Evolutionary conservation across 139 green algal genomes (phyloP).

Genomic region (Medakamo hakoo): DNA sequence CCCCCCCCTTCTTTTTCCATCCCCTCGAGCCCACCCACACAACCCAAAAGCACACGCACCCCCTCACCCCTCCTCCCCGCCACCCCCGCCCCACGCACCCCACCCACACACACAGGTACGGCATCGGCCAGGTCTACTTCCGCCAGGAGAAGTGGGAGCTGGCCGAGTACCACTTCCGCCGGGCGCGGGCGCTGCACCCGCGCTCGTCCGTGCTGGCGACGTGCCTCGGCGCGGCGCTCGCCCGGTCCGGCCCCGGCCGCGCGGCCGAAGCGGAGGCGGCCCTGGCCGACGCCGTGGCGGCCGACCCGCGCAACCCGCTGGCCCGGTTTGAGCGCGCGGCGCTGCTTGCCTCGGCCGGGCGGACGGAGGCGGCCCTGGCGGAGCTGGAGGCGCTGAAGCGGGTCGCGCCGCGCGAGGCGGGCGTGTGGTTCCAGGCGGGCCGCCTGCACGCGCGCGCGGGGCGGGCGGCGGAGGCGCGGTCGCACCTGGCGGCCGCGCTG

Average conservation of each 20-base stretch:
- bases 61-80: background rate
- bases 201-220: conserved; percentile 72
- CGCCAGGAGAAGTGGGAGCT: conserved; percentile 82
- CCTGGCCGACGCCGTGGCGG: conserved; percentile 39
- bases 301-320: conserved; percentile 77
- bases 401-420: conserved; percentile 66
- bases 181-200: conserved; percentile 53
- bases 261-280: conserved; percentile 28
- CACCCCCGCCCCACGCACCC: background rate
- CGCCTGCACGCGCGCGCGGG: conserved; percentile 60
- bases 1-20: background rate
- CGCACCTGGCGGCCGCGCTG: conserved; percentile 48
- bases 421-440: conserved; percentile 80
- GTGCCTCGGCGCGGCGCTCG: conserved; percentile 75
- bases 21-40: background rate
- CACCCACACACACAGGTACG: conserved; percentile 52
- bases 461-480: conserved; percentile 49
- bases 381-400: conserved; percentile 53
- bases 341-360: conserved; percentile 54
- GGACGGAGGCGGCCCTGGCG: conserved; percentile 40
- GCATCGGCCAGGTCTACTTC: conserved; percentile 80
- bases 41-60: background rate
- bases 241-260: conserved; percentile 49
- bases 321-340: conserved; percentile 69
- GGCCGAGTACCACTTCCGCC: conserved; percentile 75